Conservation (phyloP, 768 basidiomycete species). For the Amanita polypyramis region DNA sequence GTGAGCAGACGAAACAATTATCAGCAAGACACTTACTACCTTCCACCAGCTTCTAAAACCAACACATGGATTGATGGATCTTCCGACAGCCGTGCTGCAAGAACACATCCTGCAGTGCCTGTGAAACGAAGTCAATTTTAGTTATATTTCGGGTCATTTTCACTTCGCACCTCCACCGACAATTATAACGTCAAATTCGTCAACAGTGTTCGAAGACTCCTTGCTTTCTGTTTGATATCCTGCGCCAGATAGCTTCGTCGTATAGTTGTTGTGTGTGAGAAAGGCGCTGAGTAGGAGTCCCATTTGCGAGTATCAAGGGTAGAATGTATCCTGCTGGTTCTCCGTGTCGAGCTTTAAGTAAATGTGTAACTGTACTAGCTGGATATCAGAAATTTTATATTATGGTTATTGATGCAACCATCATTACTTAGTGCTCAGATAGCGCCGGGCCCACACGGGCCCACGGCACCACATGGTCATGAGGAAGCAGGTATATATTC, state of each 20-base stretch:
- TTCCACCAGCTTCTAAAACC: conserved; percentile 48
- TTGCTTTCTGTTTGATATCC: conserved; percentile 9
- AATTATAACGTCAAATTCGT: conserved; percentile 39
- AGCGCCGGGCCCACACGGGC: too few relatives aligned
- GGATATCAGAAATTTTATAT: too few relatives aligned
- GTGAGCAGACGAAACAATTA: background rate
- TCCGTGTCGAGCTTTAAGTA: background rate
- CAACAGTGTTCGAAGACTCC: conserved; percentile 7
- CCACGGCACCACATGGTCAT: too few relatives aligned
- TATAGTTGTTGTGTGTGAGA: conserved; percentile 11
- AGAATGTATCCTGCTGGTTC: background rate
- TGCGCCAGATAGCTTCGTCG: conserved; percentile 16
- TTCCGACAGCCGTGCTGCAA: conserved; percentile 49
- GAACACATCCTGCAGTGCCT: conserved; percentile 52
- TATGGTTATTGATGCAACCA: too few relatives aligned
- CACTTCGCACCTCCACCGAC: conserved; percentile 38
- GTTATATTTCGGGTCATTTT: background rate
- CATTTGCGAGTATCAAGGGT: conserved; percentile 14
- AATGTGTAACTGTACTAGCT: background rate
- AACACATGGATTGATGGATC: conserved; percentile 39
- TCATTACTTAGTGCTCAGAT: too few relatives aligned
- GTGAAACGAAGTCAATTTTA: conserved; percentile 2
- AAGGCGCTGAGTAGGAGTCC: conserved; percentile 15
- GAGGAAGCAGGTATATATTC: too few relatives aligned
- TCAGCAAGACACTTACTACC: conserved; percentile 32